Percentiles rank a stretch among this genome's conserved stretches.
Evolutionary conservation across 805 yeast species (phyloP).

Genomic region (Teunomyces aglyptinius): DNA sequence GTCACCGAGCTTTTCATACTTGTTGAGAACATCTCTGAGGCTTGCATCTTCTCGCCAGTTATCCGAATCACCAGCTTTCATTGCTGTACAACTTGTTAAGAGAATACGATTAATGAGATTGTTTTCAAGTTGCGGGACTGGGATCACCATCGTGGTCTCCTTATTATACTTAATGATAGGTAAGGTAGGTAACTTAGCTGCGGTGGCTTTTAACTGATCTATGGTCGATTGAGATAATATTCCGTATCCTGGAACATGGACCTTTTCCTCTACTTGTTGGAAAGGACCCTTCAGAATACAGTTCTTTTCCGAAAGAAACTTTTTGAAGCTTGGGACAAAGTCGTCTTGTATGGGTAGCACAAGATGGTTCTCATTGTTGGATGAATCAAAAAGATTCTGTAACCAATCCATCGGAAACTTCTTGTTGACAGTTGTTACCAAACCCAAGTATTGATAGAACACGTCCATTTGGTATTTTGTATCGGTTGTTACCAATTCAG

Average conservation of each 20-base stretch:
- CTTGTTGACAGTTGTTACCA: not conserved
- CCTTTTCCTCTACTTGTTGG: not conserved
- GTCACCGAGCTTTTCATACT: constrained; percentile 5
- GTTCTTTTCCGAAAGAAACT: constrained; percentile 1
- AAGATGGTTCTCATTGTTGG: not conserved
- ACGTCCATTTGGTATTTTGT: not conserved
- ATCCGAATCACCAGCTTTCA: not conserved
- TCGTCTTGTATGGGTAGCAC: not conserved
- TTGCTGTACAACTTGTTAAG: not conserved
- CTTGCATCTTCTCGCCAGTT: constrained; percentile 3
- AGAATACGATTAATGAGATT: not conserved
- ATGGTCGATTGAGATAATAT: not conserved
- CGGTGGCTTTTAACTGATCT: not conserved
- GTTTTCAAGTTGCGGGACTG: not conserved
- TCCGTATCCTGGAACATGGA: not conserved
- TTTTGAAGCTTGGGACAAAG: not conserved
- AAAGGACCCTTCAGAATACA: not conserved
- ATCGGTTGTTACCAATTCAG: constrained; percentile 1
- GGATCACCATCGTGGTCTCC: constrained; percentile 2
- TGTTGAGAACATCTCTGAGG: constrained; percentile 1
- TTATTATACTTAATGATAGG: not conserved
- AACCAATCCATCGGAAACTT: constrained; percentile 8
- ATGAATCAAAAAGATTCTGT: not conserved
- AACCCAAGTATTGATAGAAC: constrained; percentile 9
- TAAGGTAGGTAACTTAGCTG: not conserved